phyloP scores from a whole-genome alignment of 768 basidiomycete species.

The Amanita thiersii region DNA sequence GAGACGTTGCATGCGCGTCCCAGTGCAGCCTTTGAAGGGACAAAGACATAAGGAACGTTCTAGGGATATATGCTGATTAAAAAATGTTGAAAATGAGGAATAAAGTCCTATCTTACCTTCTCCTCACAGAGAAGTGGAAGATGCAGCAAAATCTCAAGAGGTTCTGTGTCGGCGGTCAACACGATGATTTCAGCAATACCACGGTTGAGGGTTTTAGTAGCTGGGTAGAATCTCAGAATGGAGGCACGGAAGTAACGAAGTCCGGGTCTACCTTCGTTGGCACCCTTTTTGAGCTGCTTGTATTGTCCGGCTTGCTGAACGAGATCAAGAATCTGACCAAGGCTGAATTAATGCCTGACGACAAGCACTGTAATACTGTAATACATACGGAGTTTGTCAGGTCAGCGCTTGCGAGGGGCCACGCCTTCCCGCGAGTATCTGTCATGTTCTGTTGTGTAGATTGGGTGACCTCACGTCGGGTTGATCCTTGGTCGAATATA shows the following conservation, averaged over 20 bases:
- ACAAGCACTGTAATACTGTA: too few relatives aligned
- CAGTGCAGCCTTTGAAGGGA: constrained; percentile 91
- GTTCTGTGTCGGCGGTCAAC: constrained; percentile 94
- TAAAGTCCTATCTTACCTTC: constrained; percentile 48
- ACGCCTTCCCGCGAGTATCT: constrained; percentile 72
- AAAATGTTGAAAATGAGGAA: neutral
- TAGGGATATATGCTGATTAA: constrained; percentile 18
- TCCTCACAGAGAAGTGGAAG: constrained; percentile 97
- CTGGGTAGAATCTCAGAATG: constrained; percentile 28
- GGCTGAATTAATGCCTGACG: neutral
- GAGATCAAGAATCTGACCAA: constrained; percentile 79
- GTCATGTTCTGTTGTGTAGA: constrained; percentile 38
- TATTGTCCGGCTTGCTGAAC: constrained; percentile 95
- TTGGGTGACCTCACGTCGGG: constrained; percentile 66
- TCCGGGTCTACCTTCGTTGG: constrained; percentile 79
- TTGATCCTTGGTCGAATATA: constrained; percentile 87
- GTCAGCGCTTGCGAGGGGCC: constrained; percentile 77
- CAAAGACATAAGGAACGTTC: constrained; percentile 96
- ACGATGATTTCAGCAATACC: constrained; percentile 98
- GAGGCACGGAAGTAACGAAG: constrained; percentile 1
- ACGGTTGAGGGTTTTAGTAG: constrained; percentile 96
- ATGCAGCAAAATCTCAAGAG: constrained; percentile 95
- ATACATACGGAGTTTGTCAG: constrained; percentile 81
- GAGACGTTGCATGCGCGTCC: constrained; percentile 96
- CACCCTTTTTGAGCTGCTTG: constrained; percentile 98